Evolutionary conservation across 1,139 yeast genomes (phyloP), one percentile per base, ranked within the genome.

Genomic region (Scheffersomyces stambukii): DNA sequence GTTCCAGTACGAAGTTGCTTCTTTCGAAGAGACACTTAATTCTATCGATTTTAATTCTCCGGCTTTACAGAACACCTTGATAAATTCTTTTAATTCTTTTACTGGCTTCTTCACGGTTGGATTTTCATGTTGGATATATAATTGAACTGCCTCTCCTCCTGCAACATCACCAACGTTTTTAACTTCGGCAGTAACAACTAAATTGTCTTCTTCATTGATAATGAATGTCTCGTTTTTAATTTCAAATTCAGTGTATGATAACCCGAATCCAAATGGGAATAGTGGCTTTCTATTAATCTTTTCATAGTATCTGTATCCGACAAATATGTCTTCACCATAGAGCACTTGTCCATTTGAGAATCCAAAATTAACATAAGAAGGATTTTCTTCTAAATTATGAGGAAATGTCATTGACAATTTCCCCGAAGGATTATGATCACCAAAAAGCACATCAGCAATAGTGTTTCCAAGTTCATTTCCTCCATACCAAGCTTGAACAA

Each of bases 211-310:
- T 43, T 70, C 71, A 12, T 48, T 46, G 19, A 75, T 64, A 25
- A 56, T 53, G 35, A 67, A 53, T n/a, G n/a, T n/a, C n/a, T n/a
- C n/a, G 33, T 59, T 64, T 11, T 54, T 50, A 13, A 72, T 48
- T 21, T 60, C 50, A 42, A 74, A 77, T 27, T 53, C 57, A 2
- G 81, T 63, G 45, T 73, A 77, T 3, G 80, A 74, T 34, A 77
- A 54, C 5, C 84, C 83, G 52, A 48, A 74, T 1, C 83, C 84
- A 52, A 77, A 77, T 37, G 73, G 81, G 49, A 54, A 78, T 26
- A 81, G 54, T 13, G 82, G 81, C 40, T 64, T 64, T 21, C 75
- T 70, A 36, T 69, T 65, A 38, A 70, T 63, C 46, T 74, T 69
- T 42, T 76, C 82, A 48, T 75, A 76, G 43, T 64, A 72, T 19